A percentile compares a stretch with the other conserved stretches of the same genome.
These are phyloP conservation scores for Nemania sp. DNA, from an alignment of 2,329 filamentous ascomycete species.

Conservation along the genomic window DNA sequence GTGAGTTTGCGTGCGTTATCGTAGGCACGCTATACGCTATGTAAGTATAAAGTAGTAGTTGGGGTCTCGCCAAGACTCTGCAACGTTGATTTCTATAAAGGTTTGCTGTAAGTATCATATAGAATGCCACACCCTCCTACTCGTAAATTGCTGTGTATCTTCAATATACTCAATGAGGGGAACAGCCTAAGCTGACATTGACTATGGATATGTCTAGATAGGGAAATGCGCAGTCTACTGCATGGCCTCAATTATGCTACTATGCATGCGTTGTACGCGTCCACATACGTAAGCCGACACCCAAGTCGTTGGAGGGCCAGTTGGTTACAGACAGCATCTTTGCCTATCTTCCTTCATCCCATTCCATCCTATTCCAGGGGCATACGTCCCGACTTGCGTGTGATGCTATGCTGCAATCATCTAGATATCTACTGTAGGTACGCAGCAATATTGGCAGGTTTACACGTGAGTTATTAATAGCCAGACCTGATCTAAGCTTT, in stretches of 20 bases:
- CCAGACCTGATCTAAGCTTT: neutral
- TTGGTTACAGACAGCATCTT: slow-evolving; percentile 5
- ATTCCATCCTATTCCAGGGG: neutral
- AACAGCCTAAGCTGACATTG: neutral
- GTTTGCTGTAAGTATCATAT: neutral
- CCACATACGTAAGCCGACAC: slow-evolving; percentile 32
- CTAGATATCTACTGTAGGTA: too few relatives aligned
- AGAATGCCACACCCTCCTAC: neutral
- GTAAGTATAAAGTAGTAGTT: neutral
- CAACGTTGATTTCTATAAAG: neutral
- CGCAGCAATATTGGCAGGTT: neutral
- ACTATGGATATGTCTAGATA: neutral
- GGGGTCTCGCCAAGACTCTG: slow-evolving; percentile 2
- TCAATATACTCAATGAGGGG: neutral
- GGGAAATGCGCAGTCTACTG: neutral
- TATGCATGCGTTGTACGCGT: slow-evolving; percentile 25
- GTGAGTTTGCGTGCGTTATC: neutral
- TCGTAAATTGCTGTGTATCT: neutral
- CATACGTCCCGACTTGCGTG: neutral
- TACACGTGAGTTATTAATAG: slow-evolving; percentile 5
- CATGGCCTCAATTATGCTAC: neutral
- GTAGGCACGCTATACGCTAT: neutral
- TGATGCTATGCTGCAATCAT: neutral
- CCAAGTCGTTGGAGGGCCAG: neutral
- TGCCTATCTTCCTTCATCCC: neutral